Percentiles rank a stretch among this genome's conserved stretches.
Evolutionary conservation across 139 green algal genomes (phyloP).

Genomic region (Tetradesmus obliquus): DNA sequence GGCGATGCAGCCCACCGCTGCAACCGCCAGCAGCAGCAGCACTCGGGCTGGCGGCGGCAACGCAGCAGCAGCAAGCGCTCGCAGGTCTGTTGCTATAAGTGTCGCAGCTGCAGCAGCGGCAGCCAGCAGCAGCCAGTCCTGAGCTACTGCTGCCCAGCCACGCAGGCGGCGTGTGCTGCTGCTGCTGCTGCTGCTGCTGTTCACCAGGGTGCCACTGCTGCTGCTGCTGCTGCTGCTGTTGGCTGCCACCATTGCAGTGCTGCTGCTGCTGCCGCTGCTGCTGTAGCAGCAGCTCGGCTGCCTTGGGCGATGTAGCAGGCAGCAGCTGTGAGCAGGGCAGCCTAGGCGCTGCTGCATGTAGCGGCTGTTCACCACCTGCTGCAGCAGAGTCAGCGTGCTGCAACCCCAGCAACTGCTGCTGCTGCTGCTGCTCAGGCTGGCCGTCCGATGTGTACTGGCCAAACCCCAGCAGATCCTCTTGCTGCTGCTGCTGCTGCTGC

Average conservation of each 20-base stretch:
- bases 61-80: neutral
- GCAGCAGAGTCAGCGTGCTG: constrained; percentile 1
- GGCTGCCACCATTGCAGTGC: neutral
- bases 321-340: neutral
- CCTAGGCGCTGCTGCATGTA: neutral
- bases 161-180: too few relatives aligned
- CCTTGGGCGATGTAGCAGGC: neutral
- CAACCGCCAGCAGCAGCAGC: too few relatives aligned
- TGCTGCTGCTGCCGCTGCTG: neutral
- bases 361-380: neutral
- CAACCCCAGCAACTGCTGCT: neutral
- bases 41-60: too few relatives aligned
- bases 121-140: neutral
- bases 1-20: neutral
- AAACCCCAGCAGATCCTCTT: neutral
- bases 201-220: neutral
- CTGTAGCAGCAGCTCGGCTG: neutral
- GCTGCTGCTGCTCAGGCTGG: constrained; percentile 13
- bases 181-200: neutral
- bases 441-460: neutral
- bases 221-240: neutral
- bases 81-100: neutral
- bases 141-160: neutral
- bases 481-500: neutral
- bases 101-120: neutral